Evolutionary conservation across 345 rosid genomes (phyloP).

Genomic region (Dovyalis caffra): DNA sequence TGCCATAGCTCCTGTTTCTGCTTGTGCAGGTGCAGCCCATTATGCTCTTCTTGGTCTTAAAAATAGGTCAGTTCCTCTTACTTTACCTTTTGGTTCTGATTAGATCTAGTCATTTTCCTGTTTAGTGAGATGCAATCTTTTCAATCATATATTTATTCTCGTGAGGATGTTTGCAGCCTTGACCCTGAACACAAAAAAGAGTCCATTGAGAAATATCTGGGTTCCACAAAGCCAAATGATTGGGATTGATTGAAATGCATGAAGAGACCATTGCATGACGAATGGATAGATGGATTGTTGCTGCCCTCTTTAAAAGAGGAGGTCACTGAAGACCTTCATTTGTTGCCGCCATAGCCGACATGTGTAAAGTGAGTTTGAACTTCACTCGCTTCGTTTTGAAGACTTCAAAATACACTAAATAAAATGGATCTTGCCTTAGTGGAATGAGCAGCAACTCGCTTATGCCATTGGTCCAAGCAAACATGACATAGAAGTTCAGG

Average conservation of each 20-base stretch:
- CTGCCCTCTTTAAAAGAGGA: not conserved
- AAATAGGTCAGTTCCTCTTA: conserved; percentile 58
- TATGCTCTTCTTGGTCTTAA: conserved; percentile 81
- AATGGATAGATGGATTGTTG: not conserved
- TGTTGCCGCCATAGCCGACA: not conserved
- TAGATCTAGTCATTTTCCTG: not conserved
- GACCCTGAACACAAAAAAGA: conserved; percentile 95
- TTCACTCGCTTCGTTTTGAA: not conserved
- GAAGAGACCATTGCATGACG: not conserved
- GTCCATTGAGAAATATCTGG: conserved; percentile 95
- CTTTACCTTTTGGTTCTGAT: not conserved
- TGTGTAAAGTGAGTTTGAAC: conserved; percentile 15
- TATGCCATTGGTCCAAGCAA: too few species aligned
- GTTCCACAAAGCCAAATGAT: conserved; percentile 48
- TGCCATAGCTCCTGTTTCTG: conserved; percentile 87
- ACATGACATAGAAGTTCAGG: too few species aligned
- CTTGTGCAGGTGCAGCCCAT: conserved; percentile 79
- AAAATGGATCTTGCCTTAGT: not conserved
- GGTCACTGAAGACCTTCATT: not conserved
- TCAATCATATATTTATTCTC: conserved; percentile 14
- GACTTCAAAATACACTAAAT: not conserved
- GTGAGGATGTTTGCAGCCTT: conserved; percentile 58
- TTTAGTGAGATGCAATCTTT: not conserved
- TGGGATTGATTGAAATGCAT: conserved; percentile 21
- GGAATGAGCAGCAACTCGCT: too few species aligned